Percentiles rank a stretch among this genome's conserved stretches.
phyloP scores from a whole-genome alignment of 225 moss, liverwort and hornwort genomes.

The Pseudisothecium myosuroides region DNA sequence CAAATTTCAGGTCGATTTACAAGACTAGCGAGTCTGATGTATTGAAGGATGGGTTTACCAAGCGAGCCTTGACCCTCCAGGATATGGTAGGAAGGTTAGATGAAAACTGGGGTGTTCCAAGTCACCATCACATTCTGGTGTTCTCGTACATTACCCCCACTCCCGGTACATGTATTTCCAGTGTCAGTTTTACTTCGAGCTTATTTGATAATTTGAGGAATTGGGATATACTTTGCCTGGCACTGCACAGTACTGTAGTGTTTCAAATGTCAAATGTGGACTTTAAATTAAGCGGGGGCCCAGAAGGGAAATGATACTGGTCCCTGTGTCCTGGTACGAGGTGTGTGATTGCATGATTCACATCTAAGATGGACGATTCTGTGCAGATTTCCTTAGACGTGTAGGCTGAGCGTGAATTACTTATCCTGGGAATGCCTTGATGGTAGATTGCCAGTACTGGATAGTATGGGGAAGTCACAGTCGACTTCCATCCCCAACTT shows the following conservation, averaged over 20 bases:
- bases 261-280: neutral
- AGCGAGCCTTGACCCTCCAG: neutral
- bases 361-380: neutral
- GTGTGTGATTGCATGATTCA: neutral
- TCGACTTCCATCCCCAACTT: neutral
- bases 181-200: neutral
- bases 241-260: neutral
- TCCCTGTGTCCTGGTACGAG: neutral
- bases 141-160: neutral
- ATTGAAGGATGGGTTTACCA: neutral
- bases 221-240: neutral
- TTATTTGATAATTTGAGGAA: neutral
- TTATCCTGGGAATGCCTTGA: neutral
- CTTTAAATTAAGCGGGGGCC: neutral
- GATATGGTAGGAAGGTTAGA: neutral
- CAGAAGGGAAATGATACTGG: neutral
- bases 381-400: neutral
- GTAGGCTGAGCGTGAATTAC: neutral
- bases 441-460: neutral
- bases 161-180: neutral
- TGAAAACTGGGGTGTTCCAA: neutral
- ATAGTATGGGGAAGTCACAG: neutral
- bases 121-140: slow-evolving; percentile 3
- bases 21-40: neutral
- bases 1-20: neutral